Conservation (phyloP, 805 yeast species). For the Brettanomyces nanus region DNA sequence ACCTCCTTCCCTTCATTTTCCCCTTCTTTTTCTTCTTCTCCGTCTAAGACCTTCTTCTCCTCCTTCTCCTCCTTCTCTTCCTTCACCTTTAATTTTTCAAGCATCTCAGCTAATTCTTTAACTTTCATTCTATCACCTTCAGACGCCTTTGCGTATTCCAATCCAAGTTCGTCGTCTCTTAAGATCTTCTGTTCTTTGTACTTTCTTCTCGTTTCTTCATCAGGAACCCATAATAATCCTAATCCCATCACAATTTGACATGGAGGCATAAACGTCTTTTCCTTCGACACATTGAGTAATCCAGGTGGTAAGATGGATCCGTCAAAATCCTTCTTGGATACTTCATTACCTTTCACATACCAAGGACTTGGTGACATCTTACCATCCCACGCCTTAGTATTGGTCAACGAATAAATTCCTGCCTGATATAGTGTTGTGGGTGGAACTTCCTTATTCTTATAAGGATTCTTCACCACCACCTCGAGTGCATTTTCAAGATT, state of each 20-base stretch:
- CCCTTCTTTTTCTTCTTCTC: constrained; percentile 12
- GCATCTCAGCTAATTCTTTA: constrained; percentile 24
- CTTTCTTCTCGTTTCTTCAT: constrained; percentile 37
- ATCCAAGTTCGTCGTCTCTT: constrained; percentile 24
- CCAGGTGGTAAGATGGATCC: constrained; percentile 56
- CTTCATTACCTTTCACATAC: constrained; percentile 64
- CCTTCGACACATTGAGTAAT: constrained; percentile 43
- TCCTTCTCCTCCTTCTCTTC: constrained; percentile 8
- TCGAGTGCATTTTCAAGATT: constrained; percentile 69
- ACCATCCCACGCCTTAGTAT: constrained; percentile 85
- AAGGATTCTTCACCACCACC: constrained; percentile 77
- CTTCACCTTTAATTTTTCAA: constrained; percentile 17
- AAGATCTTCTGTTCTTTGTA: constrained; percentile 21
- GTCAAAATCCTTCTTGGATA: constrained; percentile 60
- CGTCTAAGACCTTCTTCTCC: constrained; percentile 2
- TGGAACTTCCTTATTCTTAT: constrained; percentile 60
- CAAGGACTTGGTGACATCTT: constrained; percentile 78
- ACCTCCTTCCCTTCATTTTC: background rate
- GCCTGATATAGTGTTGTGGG: constrained; percentile 89
- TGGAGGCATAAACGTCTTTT: constrained; percentile 59
- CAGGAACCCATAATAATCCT: constrained; percentile 70
- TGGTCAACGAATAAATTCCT: constrained; percentile 71
- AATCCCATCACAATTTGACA: constrained; percentile 87
- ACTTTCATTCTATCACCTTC: constrained; percentile 18
- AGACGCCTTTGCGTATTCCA: constrained; percentile 21